These are phyloP conservation scores for Themeda triandra DNA, from an alignment of 176 grass and related monocot species.

Conservation along the genomic window DNA sequence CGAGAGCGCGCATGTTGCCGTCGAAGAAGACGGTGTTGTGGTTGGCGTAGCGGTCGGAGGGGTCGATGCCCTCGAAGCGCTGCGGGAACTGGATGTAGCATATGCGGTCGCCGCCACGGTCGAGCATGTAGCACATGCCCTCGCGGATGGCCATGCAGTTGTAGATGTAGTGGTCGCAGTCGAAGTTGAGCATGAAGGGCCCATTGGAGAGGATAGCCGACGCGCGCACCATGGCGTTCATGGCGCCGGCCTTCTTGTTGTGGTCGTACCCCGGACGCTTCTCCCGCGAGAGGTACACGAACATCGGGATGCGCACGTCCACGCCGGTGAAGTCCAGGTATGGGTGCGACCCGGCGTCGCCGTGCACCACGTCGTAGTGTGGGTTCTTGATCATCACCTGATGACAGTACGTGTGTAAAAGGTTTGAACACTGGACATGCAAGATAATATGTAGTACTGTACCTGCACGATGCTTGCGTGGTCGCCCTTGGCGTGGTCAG, in stretches of 20 bases:
- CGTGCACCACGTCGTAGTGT: neutral
- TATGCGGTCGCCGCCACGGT: too few species aligned
- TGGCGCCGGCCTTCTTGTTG: neutral
- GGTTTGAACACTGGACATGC: too few species aligned
- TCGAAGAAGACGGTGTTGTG: slow-evolving; percentile 99
- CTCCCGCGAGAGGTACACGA: neutral
- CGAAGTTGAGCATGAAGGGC: neutral
- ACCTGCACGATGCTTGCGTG: too few species aligned
- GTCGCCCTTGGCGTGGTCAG: too few species aligned
- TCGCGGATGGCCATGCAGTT: slow-evolving; percentile 15
- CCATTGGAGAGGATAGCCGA: neutral
- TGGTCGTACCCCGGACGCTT: neutral
- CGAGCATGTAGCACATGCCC: too few species aligned
- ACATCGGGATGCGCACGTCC: neutral
- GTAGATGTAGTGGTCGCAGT: neutral
- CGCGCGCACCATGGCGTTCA: neutral
- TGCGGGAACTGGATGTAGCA: slow-evolving; percentile 29
- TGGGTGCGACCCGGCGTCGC: neutral
- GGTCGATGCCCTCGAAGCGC: slow-evolving; percentile 90
- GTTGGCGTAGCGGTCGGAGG: slow-evolving; percentile 93
- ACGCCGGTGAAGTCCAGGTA: neutral
- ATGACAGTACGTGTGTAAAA: too few species aligned
- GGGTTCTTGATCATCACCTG: neutral
- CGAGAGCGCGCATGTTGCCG: slow-evolving; percentile 97
- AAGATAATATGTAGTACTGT: too few species aligned